Base-by-base conservation (phyloP, 495 filamentous ascomycete species). In the Hyaloscypha bicolor region DNA sequence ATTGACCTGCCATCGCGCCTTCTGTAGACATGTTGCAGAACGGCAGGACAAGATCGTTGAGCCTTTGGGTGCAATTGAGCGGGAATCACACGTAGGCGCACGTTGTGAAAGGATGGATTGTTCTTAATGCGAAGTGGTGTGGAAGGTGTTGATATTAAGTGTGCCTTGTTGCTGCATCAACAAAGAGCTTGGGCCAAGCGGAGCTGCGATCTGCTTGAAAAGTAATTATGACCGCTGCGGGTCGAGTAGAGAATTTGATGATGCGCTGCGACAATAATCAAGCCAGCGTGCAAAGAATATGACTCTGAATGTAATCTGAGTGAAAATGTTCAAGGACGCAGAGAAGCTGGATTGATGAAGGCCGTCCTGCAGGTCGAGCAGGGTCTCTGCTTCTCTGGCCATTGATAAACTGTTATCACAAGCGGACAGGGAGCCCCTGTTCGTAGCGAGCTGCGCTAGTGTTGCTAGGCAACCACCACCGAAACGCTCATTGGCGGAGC, bases 1-100 rank as follows among this genome's bases (percentile, higher is more conserved):
- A 97, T 72, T 90, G 87, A 68, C 83, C 86, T 66, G 91, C 88
- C 85, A 37, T 64, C 11, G 94, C 90, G n/a, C 78, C 79, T 70
- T 85, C 85, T 76, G 89, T 85, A 45, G 85, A 84, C 71, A 77
- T 74, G 14, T 53, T 76, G 71, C 30, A 55, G 45, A 35, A 21
- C 35, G 58, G 39, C 55, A 62, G 48, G 60, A 25, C 52, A 56
- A 63, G 63, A 69, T 37, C 60, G 21, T 33, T 58, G 55, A 30
- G 35, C 35, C 56, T 52, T 53, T 58, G 51, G 39, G n/a, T 62
- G 65, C 57, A 45, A 45, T 25, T 59, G 42, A 62, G 53, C 64
- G 55, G 39, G 16, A 32, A 14, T 35, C 16, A 63, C 21, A 59
- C 31, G 63, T 29, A 65, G 60, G 52, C 45, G 65, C 25, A 62